Evolutionary conservation across 2,329 filamentous ascomycete genomes (phyloP), one percentile per base, ranked within the genome.

Genomic region (Hymenoscyphus occultus): DNA sequence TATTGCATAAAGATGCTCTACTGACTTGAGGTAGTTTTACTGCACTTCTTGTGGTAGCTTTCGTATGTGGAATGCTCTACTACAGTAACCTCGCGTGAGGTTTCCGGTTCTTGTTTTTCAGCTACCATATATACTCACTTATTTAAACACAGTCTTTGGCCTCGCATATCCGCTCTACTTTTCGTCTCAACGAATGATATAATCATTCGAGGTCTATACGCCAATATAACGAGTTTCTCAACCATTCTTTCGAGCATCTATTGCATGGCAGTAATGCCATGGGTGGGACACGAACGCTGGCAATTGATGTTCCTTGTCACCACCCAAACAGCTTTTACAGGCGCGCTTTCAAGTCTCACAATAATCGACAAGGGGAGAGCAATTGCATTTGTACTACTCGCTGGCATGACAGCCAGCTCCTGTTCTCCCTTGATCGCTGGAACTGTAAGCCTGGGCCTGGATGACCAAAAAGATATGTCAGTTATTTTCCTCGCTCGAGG

Each of bases 231-330:
- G 1, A 67, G 67, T 22, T 69, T 60, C 28, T 28, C n/a, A 5
- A 66, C 51, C 19, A 22, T 51, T 6, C n/a, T 51, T 12, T 69
- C 76, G 9, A 31, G 10, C 45, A 67, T 77, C 65, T 73, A 74
- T 60, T 71, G 71, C 12, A 68, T 51, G 19, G 19, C 45, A 9
- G 10, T 51, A 3, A 51, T 51, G 45, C 45, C 45, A 7, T 22
- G 71, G 54, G 63, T 78, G 5, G 73, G 75, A 42, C 74, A 78
- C 57, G 76, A 79, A 48, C 72, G 75, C 28, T 77, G 75, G 76
- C 77, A 79, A 67, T 70, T 79, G 4, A 68, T 77, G 7, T 67
- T 54, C n/a, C 74, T 76, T 66, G 76, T 74, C 5, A 67, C 73
- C 4, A 62, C 71, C 0, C 75, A 78, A 64, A 79, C 77, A 0